These are phyloP conservation scores for Epichloe sp. DNA, from an alignment of 2,329 filamentous ascomycete species.

Conservation along the genomic window DNA sequence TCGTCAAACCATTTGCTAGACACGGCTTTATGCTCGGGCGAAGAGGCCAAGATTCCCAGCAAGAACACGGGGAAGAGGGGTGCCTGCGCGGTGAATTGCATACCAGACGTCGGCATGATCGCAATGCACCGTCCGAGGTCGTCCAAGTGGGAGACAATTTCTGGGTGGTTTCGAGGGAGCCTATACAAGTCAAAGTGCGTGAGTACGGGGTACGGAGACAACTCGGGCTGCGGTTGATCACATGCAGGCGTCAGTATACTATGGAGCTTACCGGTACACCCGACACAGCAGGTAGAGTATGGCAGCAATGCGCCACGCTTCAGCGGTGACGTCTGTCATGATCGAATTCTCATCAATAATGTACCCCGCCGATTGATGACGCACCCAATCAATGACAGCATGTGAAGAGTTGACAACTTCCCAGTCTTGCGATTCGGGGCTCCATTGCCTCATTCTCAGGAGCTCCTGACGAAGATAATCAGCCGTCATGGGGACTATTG, in stretches of 20 bases:
- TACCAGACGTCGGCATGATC: conserved; percentile 28
- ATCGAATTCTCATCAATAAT: conserved; percentile 15
- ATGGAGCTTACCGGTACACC: conserved; percentile 18
- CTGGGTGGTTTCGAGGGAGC: conserved; percentile 23
- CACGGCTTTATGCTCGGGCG: conserved; percentile 14
- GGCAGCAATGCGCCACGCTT: conserved; percentile 27
- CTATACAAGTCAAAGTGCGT: conserved; percentile 9
- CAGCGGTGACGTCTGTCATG: conserved; percentile 28
- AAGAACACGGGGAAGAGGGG: conserved; percentile 28
- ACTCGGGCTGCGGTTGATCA: conserved; percentile 1
- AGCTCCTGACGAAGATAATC: conserved; percentile 16
- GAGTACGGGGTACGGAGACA: background rate
- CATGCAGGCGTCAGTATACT: background rate
- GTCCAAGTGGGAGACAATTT: conserved; percentile 18
- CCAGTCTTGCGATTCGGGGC: conserved; percentile 16
- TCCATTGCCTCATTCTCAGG: conserved; percentile 22
- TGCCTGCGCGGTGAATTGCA: conserved; percentile 27
- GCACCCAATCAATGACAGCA: conserved; percentile 19
- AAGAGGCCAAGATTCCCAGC: conserved; percentile 23
- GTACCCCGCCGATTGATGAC: conserved; percentile 10
- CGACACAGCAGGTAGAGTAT: conserved; percentile 27
- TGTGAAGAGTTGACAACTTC: conserved; percentile 7
- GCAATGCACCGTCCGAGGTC: conserved; percentile 24
- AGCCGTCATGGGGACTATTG: conserved; percentile 19
- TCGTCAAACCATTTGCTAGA: conserved; percentile 23